These are phyloP conservation scores for Aethionema arabicum DNA, from an alignment of 345 rosid species.

Conservation along the genomic window DNA sequence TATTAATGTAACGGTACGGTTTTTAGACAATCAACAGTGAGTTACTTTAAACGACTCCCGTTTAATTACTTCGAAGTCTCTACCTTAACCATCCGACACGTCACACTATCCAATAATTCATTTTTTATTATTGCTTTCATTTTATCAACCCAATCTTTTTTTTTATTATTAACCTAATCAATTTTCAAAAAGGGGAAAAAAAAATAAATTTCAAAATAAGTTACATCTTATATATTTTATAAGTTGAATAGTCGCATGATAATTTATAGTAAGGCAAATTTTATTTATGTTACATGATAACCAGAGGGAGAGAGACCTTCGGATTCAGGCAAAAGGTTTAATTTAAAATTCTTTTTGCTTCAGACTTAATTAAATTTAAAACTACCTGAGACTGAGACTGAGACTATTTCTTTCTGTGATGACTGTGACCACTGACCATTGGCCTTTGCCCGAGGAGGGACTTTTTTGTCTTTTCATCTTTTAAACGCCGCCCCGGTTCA, in stretches of 20 bases:
- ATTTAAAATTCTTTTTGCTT: conserved; percentile 34
- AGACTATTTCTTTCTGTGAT: conserved; percentile 29
- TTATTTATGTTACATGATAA: neutral
- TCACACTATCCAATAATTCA: neutral
- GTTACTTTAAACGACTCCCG: conserved; percentile 30
- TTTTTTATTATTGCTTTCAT: conserved; percentile 20
- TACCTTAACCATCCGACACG: conserved; percentile 12
- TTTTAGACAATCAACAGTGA: neutral
- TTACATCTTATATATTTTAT: neutral
- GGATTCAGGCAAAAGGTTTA: conserved; percentile 27
- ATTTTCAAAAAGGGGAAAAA: neutral
- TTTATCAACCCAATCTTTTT: neutral
- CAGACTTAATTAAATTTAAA: conserved; percentile 21
- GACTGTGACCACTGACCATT: conserved; percentile 31
- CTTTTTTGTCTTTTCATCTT: conserved; percentile 25
- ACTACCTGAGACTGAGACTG: conserved; percentile 33
- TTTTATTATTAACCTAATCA: neutral
- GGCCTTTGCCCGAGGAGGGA: conserved; percentile 22
- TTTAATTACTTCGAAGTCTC: neutral
- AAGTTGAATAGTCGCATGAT: neutral
- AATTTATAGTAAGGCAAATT: neutral
- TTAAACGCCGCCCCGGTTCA: neutral
- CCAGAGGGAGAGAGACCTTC: conserved; percentile 31
- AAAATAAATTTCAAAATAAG: neutral
- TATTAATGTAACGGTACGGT: conserved; percentile 27